These are phyloP conservation scores for Coemansia sp. DNA, from an alignment of 192 early-diverging fungal genomes.

Conservation along the genomic window DNA sequence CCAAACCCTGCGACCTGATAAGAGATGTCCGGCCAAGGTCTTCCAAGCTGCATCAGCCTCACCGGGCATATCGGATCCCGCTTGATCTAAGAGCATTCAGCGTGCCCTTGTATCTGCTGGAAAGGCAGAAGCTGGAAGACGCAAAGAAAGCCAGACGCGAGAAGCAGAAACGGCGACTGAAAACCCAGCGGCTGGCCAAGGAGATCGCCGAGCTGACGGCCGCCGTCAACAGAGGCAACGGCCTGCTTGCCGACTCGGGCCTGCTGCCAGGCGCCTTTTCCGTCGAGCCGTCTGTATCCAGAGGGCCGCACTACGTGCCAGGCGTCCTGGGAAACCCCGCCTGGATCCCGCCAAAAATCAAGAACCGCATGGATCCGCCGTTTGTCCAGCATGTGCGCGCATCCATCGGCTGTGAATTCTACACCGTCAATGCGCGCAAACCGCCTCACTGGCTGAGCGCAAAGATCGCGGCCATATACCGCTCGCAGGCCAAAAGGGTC, in stretches of 20 bases:
- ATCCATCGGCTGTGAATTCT: constrained; percentile 41
- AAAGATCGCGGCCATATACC: constrained; percentile 24
- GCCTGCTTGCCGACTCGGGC: constrained; percentile 13
- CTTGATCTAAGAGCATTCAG: constrained; percentile 32
- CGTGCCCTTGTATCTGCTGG: constrained; percentile 26
- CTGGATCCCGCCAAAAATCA: constrained; percentile 40
- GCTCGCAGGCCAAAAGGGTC: constrained; percentile 10
- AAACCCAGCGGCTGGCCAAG: constrained; percentile 10
- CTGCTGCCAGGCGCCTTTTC: constrained; percentile 41
- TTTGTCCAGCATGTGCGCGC: constrained; percentile 43
- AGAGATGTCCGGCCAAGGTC: constrained; percentile 37
- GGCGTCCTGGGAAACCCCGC: constrained; percentile 35
- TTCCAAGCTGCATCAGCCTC: constrained; percentile 33
- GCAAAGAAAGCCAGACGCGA: not conserved
- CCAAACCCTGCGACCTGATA: constrained; percentile 29
- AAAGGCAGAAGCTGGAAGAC: constrained; percentile 21
- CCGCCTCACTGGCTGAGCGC: constrained; percentile 44
- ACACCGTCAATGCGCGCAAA: constrained; percentile 40
- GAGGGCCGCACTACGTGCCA: constrained; percentile 13
- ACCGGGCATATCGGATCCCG: constrained; percentile 43
- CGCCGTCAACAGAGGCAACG: constrained; percentile 30
- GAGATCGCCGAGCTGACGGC: constrained; percentile 19
- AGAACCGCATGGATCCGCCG: constrained; percentile 30
- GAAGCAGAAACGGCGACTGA: constrained; percentile 1
- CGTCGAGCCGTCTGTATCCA: constrained; percentile 11